phyloP scores from a whole-genome alignment of 768 basidiomycete species.

The Pleurotus giganteus region DNA sequence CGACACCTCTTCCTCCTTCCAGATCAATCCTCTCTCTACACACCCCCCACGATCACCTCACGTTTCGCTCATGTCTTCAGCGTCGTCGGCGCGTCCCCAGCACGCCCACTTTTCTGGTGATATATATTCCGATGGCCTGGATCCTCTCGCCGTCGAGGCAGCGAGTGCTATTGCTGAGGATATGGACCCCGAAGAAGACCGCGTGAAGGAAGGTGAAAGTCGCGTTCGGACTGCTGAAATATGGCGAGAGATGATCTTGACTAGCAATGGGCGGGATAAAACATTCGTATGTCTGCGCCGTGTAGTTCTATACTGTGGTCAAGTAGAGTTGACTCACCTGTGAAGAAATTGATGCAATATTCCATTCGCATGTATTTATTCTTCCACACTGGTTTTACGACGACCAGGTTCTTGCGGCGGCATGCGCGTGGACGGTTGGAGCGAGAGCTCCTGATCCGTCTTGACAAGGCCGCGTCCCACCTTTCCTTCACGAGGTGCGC shows the following conservation, averaged over 20 bases:
- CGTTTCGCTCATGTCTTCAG: conserved; percentile 43
- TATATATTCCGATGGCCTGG: conserved; percentile 33
- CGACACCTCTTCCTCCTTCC: conserved; percentile 62
- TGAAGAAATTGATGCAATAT: conserved; percentile 86
- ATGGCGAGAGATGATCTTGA: conserved; percentile 77
- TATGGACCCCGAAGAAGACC: conserved; percentile 32
- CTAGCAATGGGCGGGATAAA: conserved; percentile 82
- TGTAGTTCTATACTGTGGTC: conserved; percentile 4
- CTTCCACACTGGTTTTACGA: conserved; percentile 56
- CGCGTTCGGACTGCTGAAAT: conserved; percentile 63
- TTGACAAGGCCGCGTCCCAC: conserved; percentile 61
- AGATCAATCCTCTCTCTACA: conserved; percentile 78
- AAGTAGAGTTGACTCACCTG: too few species aligned
- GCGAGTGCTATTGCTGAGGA: background rate
- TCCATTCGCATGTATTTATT: conserved; percentile 71
- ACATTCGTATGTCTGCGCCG: conserved; percentile 59
- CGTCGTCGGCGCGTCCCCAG: conserved; percentile 21
- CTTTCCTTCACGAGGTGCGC: conserved; percentile 74
- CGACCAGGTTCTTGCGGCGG: conserved; percentile 45
- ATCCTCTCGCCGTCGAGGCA: conserved; percentile 39
- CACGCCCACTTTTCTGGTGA: conserved; percentile 3
- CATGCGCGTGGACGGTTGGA: conserved; percentile 51
- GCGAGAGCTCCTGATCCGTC: conserved; percentile 51
- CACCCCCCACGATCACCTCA: conserved; percentile 80
- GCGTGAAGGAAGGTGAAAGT: conserved; percentile 39